Evolutionary conservation across 805 yeast genomes (phyloP).

Genomic region (Candida vartiovaarae): DNA sequence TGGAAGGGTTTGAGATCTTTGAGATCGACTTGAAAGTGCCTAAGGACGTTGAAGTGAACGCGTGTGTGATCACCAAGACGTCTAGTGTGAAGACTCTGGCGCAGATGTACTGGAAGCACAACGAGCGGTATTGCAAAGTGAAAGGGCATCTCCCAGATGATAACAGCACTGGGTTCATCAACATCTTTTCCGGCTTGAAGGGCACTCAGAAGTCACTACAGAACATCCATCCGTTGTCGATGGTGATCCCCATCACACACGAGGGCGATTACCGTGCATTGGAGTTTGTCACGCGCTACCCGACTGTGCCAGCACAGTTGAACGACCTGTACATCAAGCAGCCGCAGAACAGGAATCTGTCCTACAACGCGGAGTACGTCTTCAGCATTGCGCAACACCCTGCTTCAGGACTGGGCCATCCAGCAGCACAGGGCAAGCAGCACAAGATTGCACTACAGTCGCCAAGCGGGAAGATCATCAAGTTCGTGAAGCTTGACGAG

Average conservation of each 20-base stretch:
- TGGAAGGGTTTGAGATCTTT: conserved; percentile 68
- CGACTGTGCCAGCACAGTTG: conserved; percentile 59
- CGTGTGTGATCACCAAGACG: conserved; percentile 44
- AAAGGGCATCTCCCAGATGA: conserved; percentile 75
- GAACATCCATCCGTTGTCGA: conserved; percentile 59
- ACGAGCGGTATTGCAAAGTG: conserved; percentile 60
- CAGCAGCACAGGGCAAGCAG: conserved; percentile 22
- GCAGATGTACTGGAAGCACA: conserved; percentile 71
- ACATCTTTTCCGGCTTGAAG: conserved; percentile 63
- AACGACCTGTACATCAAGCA: conserved; percentile 77
- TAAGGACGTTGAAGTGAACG: conserved; percentile 56
- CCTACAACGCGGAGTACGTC: conserved; percentile 49
- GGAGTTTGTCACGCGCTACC: conserved; percentile 65
- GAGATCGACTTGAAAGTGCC: conserved; percentile 77
- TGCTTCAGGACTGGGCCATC: conserved; percentile 12
- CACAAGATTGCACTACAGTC: conserved; percentile 66
- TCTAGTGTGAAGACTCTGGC: conserved; percentile 49
- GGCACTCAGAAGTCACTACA: conserved; percentile 52
- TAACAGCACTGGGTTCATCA: conserved; percentile 63
- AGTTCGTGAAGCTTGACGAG: conserved; percentile 45
- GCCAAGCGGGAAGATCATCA: conserved; percentile 75
- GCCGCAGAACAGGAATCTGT: conserved; percentile 70
- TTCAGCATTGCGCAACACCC: conserved; percentile 56
- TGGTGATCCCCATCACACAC: conserved; percentile 72
- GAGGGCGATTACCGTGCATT: conserved; percentile 54